Percentiles rank a stretch among this genome's conserved stretches.
Evolutionary conservation across 768 basidiomycete genomes (phyloP).

Genomic region (Tylopilus felleus): DNA sequence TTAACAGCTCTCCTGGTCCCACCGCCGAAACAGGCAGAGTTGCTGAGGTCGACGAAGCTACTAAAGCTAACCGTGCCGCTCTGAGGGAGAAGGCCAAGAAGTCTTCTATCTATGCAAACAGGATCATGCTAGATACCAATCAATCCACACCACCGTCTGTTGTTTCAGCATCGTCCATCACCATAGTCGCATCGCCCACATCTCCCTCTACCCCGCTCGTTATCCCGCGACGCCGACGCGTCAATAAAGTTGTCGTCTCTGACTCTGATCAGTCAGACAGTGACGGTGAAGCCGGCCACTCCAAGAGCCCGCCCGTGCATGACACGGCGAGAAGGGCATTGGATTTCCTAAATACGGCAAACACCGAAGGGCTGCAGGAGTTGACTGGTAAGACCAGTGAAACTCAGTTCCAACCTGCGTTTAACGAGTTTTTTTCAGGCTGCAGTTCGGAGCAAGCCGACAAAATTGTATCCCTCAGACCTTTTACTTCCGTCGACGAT

Average conservation of each 20-base stretch:
- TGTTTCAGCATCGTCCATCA: slow-evolving; percentile 29
- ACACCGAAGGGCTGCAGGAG: slow-evolving; percentile 64
- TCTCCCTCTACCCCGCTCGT: slow-evolving; percentile 44
- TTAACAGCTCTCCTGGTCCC: slow-evolving; percentile 15
- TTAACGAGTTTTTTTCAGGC: slow-evolving; percentile 39
- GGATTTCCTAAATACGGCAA: slow-evolving; percentile 65
- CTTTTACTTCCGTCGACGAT: slow-evolving; percentile 75
- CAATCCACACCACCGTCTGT: slow-evolving; percentile 37
- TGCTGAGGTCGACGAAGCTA: slow-evolving; percentile 71
- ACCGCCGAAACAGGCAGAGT: slow-evolving; percentile 53
- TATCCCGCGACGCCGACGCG: slow-evolving; percentile 46
- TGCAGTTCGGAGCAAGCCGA: slow-evolving; percentile 81
- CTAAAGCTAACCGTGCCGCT: slow-evolving; percentile 60
- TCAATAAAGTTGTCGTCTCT: slow-evolving; percentile 61
- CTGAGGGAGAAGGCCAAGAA: slow-evolving; percentile 74
- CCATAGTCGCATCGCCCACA: slow-evolving; percentile 33
- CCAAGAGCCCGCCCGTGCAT: slow-evolving; percentile 33
- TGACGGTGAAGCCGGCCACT: slow-evolving; percentile 40
- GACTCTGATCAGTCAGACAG: slow-evolving; percentile 53
- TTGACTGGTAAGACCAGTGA: slow-evolving; percentile 55
- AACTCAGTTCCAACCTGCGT: neutral
- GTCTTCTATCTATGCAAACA: slow-evolving; percentile 79
- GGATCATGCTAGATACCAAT: slow-evolving; percentile 48
- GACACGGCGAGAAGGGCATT: slow-evolving; percentile 52
- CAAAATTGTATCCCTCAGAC: slow-evolving; percentile 72